These are phyloP conservation scores for Backusella parvicylindrica DNA, from an alignment of 192 early-diverging fungal species.

Conservation along the genomic window DNA sequence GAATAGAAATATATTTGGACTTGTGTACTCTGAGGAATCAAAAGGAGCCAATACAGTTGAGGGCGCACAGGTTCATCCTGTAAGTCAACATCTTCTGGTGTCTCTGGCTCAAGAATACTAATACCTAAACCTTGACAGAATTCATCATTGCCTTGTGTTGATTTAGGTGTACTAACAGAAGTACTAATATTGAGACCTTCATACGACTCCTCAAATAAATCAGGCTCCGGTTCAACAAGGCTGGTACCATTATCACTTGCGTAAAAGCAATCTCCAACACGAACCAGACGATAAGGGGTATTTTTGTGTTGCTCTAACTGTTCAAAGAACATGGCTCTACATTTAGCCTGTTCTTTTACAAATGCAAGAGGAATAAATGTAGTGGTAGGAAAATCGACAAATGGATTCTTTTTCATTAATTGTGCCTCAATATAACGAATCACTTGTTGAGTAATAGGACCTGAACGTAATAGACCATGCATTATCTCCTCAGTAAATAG, in stretches of 20 bases:
- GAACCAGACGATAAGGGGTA: conserved; percentile 44
- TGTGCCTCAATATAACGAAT: conserved; percentile 50
- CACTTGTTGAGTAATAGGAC: conserved; percentile 46
- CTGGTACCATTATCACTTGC: conserved; percentile 31
- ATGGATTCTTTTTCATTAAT: conserved; percentile 48
- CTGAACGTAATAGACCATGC: conserved; percentile 59
- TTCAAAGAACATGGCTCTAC: conserved; percentile 49
- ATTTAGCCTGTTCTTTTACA: conserved; percentile 40
- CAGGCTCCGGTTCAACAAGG: neutral
- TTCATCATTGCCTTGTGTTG: conserved; percentile 31
- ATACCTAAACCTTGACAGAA: conserved; percentile 53
- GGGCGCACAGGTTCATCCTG: conserved; percentile 4
- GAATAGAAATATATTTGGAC: conserved; percentile 72
- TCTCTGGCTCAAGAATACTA: conserved; percentile 29
- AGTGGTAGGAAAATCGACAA: conserved; percentile 55
- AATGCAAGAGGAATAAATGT: conserved; percentile 47
- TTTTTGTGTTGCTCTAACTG: conserved; percentile 43
- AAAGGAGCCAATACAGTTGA: conserved; percentile 63
- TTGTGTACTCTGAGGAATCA: conserved; percentile 46
- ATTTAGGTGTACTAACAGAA: neutral
- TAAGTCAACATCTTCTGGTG: conserved; percentile 15
- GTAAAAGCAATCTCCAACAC: conserved; percentile 51
- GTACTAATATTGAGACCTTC: conserved; percentile 12
- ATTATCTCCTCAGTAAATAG: conserved; percentile 76
- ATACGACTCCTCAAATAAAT: neutral